Conservation (phyloP, 192 early-diverging fungal genomes). For the Umbelopsis sp. region DNA sequence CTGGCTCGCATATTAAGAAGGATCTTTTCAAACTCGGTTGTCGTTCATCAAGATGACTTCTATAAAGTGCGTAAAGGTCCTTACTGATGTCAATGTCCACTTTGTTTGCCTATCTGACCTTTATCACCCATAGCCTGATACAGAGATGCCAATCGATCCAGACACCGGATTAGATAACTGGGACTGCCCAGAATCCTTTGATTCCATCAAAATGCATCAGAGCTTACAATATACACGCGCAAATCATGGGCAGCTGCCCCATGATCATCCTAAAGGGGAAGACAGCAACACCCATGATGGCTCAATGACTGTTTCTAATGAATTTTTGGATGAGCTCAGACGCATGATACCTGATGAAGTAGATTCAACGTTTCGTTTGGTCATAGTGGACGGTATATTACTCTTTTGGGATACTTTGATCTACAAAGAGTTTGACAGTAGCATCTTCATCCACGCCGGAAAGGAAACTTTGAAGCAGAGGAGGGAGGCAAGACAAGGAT, state of each 20-base stretch:
- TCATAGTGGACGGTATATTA: constrained; percentile 82
- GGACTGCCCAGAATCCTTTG: constrained; percentile 79
- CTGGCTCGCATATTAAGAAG: constrained; percentile 56
- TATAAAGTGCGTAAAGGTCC: constrained; percentile 46
- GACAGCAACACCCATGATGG: constrained; percentile 39
- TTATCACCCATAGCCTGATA: constrained; percentile 43
- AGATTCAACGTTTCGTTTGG: constrained; percentile 32
- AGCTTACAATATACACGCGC: constrained; percentile 33
- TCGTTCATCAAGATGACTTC: constrained; percentile 79
- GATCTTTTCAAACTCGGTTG: constrained; percentile 57
- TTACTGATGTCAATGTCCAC: neutral
- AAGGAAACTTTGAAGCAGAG: constrained; percentile 64
- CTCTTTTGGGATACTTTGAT: constrained; percentile 60
- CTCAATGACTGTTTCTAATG: constrained; percentile 3
- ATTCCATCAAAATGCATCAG: constrained; percentile 41
- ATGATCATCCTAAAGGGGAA: constrained; percentile 43
- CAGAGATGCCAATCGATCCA: constrained; percentile 62
- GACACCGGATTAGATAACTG: constrained; percentile 65
- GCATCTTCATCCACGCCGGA: constrained; percentile 60
- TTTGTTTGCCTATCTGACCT: neutral
- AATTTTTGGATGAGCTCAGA: neutral
- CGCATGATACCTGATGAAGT: neutral
- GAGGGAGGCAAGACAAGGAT: constrained; percentile 64
- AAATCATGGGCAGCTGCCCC: constrained; percentile 42
- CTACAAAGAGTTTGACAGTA: constrained; percentile 45